phyloP scores from a whole-genome alignment of 805 yeast genomes.

The Pichia heedii region DNA sequence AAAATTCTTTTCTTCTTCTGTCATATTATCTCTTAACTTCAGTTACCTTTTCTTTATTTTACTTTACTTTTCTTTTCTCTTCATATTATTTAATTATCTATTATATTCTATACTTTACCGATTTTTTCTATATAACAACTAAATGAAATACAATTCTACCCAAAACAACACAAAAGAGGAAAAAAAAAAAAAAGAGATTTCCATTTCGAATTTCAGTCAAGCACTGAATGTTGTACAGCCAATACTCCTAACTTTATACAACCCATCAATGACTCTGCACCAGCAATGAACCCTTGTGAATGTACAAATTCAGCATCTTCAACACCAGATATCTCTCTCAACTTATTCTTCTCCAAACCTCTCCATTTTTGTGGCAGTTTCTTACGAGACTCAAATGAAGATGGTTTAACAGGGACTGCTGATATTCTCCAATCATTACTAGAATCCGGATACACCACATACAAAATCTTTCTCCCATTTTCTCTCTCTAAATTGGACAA shows the following conservation, averaged over 20 bases:
- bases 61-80: too few species aligned
- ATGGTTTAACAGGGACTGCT: constrained; percentile 66
- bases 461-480: constrained; percentile 39
- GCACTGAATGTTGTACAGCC: constrained; percentile 1
- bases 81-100: too few species aligned
- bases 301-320: constrained; percentile 84
- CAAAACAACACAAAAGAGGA: not conserved
- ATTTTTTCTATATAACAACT: too few species aligned
- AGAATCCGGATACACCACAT: constrained; percentile 72
- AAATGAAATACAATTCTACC: too few species aligned
- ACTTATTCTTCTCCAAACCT: constrained; percentile 80
- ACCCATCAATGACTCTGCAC: constrained; percentile 69
- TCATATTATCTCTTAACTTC: too few species aligned
- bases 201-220: too few species aligned
- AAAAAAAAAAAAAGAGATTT: too few species aligned
- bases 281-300: constrained; percentile 95
- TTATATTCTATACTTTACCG: too few species aligned
- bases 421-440: constrained; percentile 72
- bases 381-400: constrained; percentile 73
- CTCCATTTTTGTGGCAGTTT: constrained; percentile 85
- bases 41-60: too few species aligned
- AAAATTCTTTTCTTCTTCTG: too few species aligned
- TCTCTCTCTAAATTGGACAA: constrained; percentile 3
- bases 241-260: constrained; percentile 4
- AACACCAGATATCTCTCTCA: constrained; percentile 61